A percentile compares a stretch with the other conserved stretches of the same genome.
Conservation (phyloP, 2,329 filamentous ascomycete species). For the Aureobasidium sp. region DNA sequence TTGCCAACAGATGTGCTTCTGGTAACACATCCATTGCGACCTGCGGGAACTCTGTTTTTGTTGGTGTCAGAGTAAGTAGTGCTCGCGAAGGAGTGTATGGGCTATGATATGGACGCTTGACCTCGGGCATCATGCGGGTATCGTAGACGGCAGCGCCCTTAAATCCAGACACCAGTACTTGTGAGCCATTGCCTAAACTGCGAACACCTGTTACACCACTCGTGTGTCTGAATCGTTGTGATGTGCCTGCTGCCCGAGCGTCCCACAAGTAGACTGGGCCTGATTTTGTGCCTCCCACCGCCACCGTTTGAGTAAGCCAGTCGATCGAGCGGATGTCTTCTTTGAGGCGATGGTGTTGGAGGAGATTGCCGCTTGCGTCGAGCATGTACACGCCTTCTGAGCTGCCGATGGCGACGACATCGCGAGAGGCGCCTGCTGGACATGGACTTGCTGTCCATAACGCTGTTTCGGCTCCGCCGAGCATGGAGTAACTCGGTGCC, state of each 20-base stretch:
- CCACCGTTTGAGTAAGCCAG: slow-evolving; percentile 18
- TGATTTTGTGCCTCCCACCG: slow-evolving; percentile 8
- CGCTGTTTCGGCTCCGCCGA: slow-evolving; percentile 4
- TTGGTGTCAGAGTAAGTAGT: neutral
- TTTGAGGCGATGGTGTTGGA: neutral
- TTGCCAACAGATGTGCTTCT: slow-evolving; percentile 6
- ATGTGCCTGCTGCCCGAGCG: neutral
- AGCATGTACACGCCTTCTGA: slow-evolving; percentile 7
- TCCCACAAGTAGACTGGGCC: slow-evolving; percentile 14
- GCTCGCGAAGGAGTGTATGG: neutral
- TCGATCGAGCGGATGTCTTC: slow-evolving; percentile 11
- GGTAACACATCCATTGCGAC: slow-evolving; percentile 5
- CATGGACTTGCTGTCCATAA: slow-evolving; percentile 1
- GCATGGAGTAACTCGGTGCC: neutral
- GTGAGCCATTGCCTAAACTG: slow-evolving; percentile 15
- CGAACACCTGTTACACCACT: slow-evolving; percentile 12
- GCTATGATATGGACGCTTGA: neutral
- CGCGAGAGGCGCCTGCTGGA: neutral
- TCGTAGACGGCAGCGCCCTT: slow-evolving; percentile 15
- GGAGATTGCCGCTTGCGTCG: neutral
- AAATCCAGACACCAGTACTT: slow-evolving; percentile 12
- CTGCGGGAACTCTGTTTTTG: neutral
- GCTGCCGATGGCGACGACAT: slow-evolving; percentile 7
- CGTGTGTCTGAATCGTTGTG: slow-evolving; percentile 12
- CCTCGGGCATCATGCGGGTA: slow-evolving; percentile 7